Conservation (phyloP, 1,284 basidiomycete species). For the Filobasidium uniguttulatum region DNA sequence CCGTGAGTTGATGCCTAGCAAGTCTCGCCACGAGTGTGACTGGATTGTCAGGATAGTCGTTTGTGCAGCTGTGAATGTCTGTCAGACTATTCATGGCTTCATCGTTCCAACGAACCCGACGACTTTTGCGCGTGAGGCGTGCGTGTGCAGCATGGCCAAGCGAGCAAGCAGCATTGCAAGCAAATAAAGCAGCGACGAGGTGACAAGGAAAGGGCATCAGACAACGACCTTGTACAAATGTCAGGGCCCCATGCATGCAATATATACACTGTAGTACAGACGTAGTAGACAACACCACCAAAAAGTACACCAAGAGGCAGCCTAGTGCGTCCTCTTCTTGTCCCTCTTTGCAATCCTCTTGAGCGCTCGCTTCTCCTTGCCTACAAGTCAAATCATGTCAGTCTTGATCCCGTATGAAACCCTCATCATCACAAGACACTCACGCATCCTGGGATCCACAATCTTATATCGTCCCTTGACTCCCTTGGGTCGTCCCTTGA, state of each 20-base stretch:
- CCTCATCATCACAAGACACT: not conserved
- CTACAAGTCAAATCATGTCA: not conserved
- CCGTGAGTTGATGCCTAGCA: too few species aligned
- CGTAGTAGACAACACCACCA: not conserved
- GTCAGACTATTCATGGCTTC: too few species aligned
- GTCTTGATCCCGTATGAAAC: not conserved
- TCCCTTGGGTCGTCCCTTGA: slow-evolving; percentile 89
- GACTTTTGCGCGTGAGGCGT: too few species aligned
- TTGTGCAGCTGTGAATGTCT: too few species aligned
- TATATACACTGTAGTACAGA: not conserved
- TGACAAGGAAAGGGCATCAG: too few species aligned
- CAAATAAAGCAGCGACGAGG: too few species aligned
- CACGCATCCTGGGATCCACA: slow-evolving; percentile 51
- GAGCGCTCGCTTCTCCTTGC: slow-evolving; percentile 15
- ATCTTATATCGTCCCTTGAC: slow-evolving; percentile 86
- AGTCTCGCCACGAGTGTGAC: too few species aligned
- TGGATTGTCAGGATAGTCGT: too few species aligned
- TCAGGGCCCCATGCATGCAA: not conserved
- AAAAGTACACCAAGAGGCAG: not conserved
- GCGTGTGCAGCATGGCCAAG: too few species aligned
- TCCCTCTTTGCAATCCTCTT: slow-evolving; percentile 14
- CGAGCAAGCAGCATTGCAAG: too few species aligned
- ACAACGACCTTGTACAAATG: too few species aligned
- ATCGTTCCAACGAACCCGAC: too few species aligned
- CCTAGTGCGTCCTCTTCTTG: slow-evolving; percentile 15